A percentile compares a stretch with the other conserved stretches of the same genome.
Evolutionary conservation across 306 rosid species (phyloP).

Genomic region (Vicia faba): DNA sequence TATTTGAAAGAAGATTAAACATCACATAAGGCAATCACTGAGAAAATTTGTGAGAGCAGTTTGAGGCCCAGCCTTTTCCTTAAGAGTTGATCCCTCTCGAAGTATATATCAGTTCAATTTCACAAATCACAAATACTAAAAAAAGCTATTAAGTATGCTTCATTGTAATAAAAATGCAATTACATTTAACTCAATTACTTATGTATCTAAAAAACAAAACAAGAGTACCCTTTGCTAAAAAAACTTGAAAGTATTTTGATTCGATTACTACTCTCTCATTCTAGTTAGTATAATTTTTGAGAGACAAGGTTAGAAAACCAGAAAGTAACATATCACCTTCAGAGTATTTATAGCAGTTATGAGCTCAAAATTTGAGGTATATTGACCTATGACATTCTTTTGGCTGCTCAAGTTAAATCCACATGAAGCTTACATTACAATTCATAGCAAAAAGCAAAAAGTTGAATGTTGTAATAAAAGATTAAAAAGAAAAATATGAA

Average conservation of each 20-base stretch:
- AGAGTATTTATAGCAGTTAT: too few relatives aligned
- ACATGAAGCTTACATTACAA: too few relatives aligned
- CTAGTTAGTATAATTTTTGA: too few relatives aligned
- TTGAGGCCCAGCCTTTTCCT: constrained; percentile 4
- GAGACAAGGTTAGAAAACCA: too few relatives aligned
- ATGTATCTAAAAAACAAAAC: not conserved
- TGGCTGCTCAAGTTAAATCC: too few relatives aligned
- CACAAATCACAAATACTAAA: not conserved
- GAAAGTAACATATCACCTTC: too few relatives aligned
- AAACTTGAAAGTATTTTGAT: not conserved
- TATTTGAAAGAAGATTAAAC: constrained; percentile 19
- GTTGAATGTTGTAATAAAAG: too few relatives aligned
- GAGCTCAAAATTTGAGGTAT: too few relatives aligned
- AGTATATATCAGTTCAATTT: not conserved
- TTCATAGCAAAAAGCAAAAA: too few relatives aligned
- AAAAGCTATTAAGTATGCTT: not conserved
- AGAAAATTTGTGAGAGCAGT: constrained; percentile 6
- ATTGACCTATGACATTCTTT: too few relatives aligned
- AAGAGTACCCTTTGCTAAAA: not conserved
- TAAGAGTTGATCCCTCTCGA: not conserved
- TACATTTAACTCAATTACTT: not conserved
- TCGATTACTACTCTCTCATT: too few relatives aligned
- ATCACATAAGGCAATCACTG: constrained; percentile 15
- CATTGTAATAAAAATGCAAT: not conserved
- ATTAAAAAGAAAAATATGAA: too few relatives aligned